Conservation (phyloP, 2,329 filamentous ascomycete species). For the Leptographium lundbergii region DNA sequence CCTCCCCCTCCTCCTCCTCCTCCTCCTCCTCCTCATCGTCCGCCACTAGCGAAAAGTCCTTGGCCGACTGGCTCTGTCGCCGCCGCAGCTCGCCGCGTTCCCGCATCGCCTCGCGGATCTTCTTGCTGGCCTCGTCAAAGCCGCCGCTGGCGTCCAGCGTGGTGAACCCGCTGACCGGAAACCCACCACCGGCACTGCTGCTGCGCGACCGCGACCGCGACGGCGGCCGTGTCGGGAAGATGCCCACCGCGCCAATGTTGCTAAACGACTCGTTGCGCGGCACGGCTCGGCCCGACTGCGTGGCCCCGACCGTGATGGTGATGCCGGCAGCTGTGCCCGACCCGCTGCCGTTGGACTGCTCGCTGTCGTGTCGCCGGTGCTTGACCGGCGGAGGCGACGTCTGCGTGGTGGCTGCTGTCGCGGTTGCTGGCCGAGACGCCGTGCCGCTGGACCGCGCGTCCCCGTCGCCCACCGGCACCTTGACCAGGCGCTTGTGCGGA, state of each 20-base stretch:
- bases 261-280: slow-evolving; percentile 90
- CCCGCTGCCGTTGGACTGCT: slow-evolving; percentile 25
- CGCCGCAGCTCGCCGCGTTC: slow-evolving; percentile 55
- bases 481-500: slow-evolving; percentile 59
- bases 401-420: background rate
- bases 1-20: background rate
- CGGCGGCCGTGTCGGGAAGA: slow-evolving; percentile 82
- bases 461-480: slow-evolving; percentile 32
- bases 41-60: slow-evolving; percentile 8
- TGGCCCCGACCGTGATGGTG: slow-evolving; percentile 29
- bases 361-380: slow-evolving; percentile 27
- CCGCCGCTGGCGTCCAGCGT: slow-evolving; percentile 53
- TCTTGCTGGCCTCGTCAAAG: slow-evolving; percentile 71
- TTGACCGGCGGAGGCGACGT: too few relatives aligned
- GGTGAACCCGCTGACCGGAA: slow-evolving; percentile 59
- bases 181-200: slow-evolving; percentile 55
- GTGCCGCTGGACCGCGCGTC: background rate
- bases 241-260: slow-evolving; percentile 73
- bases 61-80: slow-evolving; percentile 30
- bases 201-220: slow-evolving; percentile 66
- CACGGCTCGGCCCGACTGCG: slow-evolving; percentile 38
- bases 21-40: slow-evolving; percentile 10
- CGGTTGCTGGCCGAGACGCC: background rate
- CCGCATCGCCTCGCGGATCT: slow-evolving; percentile 74
- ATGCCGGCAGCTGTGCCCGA: slow-evolving; percentile 7